These are phyloP conservation scores for Debaryomyces maramus DNA, from an alignment of 805 yeast species.

Conservation along the genomic window DNA sequence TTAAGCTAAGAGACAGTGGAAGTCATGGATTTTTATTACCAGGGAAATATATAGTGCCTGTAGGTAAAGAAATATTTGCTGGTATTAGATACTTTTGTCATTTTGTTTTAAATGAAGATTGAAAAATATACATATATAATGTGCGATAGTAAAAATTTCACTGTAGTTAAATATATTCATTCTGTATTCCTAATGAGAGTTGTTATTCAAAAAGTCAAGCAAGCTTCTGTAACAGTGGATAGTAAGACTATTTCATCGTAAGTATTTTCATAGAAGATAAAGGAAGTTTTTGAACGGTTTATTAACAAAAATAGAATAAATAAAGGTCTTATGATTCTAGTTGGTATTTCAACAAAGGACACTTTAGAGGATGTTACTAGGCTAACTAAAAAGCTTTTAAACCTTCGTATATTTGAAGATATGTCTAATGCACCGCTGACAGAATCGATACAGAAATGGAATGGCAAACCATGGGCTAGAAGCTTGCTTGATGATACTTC, in stretches of 20 bases:
- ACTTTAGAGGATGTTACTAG: constrained; percentile 70
- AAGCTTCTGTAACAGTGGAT: constrained; percentile 88
- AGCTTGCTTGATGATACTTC: constrained; percentile 56
- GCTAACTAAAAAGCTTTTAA: constrained; percentile 64
- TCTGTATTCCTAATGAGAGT: constrained; percentile 60
- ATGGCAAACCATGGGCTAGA: constrained; percentile 76
- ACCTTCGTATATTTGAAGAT: constrained; percentile 73
- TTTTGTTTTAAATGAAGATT: constrained; percentile 36
- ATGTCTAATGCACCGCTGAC: constrained; percentile 45
- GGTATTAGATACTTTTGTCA: constrained; percentile 63
- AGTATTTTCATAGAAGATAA: constrained; percentile 11
- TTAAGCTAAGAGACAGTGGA: constrained; percentile 80
- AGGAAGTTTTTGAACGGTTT: neutral
- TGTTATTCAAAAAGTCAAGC: constrained; percentile 85
- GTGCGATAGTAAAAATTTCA: neutral
- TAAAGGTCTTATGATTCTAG: constrained; percentile 74
- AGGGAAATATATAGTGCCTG: constrained; percentile 65
- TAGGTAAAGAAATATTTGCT: constrained; percentile 70
- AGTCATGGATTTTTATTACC: constrained; percentile 82
- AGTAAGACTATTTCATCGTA: constrained; percentile 62
- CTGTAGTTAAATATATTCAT: neutral
- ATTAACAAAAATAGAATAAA: constrained; percentile 41
- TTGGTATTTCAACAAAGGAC: constrained; percentile 82
- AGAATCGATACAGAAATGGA: constrained; percentile 34
- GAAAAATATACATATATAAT: too few relatives aligned